phyloP scores from a whole-genome alignment of 2,329 filamentous ascomycete species.

The Thermothelomyces thermophilus region DNA sequence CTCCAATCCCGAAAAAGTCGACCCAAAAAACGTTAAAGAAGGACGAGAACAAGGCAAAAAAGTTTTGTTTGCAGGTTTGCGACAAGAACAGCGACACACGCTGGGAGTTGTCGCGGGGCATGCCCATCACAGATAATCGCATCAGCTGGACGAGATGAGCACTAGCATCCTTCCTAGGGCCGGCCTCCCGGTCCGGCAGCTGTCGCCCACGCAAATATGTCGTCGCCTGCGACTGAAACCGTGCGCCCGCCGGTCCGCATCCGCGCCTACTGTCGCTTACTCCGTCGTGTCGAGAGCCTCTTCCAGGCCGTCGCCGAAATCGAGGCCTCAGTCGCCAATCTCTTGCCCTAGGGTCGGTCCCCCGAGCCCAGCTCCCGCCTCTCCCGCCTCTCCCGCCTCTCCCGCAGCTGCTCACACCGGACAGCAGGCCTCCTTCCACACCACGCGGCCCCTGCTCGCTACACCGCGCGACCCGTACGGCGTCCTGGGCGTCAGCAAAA shows the following conservation, averaged over 20 bases:
- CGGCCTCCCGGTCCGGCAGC: slow-evolving; percentile 28
- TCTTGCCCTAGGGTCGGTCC: slow-evolving; percentile 10
- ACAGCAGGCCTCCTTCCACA: slow-evolving; percentile 44
- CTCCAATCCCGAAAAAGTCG: background rate
- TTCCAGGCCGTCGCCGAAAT: slow-evolving; percentile 7
- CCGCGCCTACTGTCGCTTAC: slow-evolving; percentile 21
- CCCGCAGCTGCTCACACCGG: slow-evolving; percentile 1
- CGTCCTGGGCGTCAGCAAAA: slow-evolving; percentile 75
- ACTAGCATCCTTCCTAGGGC: slow-evolving; percentile 31
- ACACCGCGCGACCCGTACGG: slow-evolving; percentile 74
- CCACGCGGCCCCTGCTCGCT: slow-evolving; percentile 44
- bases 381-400: background rate
- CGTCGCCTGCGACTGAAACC: slow-evolving; percentile 24
- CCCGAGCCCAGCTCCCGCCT: background rate
- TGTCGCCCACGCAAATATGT: slow-evolving; percentile 30
- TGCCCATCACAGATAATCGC: slow-evolving; percentile 2
- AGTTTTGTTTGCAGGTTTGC: too few relatives aligned
- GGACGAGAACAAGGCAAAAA: background rate
- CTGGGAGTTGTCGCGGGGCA: slow-evolving; percentile 6
- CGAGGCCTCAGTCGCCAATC: background rate
- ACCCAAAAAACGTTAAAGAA: background rate
- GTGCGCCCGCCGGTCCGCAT: slow-evolving; percentile 20
- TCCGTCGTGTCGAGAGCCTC: slow-evolving; percentile 17
- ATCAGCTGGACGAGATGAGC: slow-evolving; percentile 28
- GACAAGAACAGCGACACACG: background rate